These are phyloP conservation scores for Luvunga scandens DNA, from an alignment of 345 rosid species.

Conservation along the genomic window DNA sequence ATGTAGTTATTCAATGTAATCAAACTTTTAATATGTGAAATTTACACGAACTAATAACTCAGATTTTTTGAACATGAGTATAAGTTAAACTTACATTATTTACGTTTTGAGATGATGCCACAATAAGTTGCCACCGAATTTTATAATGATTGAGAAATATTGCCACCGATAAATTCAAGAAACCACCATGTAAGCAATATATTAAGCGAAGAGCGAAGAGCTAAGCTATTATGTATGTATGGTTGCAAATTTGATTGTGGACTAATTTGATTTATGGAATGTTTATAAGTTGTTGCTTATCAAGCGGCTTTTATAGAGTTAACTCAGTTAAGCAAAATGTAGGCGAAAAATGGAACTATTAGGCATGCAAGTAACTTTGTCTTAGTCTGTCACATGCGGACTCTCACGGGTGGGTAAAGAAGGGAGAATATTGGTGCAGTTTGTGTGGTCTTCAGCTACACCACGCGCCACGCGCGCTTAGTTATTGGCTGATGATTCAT, in stretches of 20 bases:
- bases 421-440: constrained; percentile 12
- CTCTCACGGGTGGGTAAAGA: constrained; percentile 37
- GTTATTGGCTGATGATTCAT: not conserved
- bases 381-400: constrained; percentile 32
- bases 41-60: too few species aligned
- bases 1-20: too few species aligned
- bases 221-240: not conserved
- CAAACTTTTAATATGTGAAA: too few species aligned
- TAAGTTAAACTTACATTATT: not conserved
- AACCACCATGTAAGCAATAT: too few species aligned
- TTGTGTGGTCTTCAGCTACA: not conserved
- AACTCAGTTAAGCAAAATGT: not conserved
- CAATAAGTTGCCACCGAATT: not conserved
- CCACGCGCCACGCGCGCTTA: constrained; percentile 8
- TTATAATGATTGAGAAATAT: not conserved
- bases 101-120: not conserved
- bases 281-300: not conserved
- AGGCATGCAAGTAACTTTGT: constrained; percentile 24
- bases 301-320: constrained; percentile 7
- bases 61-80: too few species aligned
- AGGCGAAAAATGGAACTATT: not conserved
- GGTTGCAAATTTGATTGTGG: not conserved
- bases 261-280: not conserved
- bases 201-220: not conserved
- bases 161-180: not conserved